Percentiles rank a stretch among this genome's conserved stretches.
Conservation (phyloP, 768 basidiomycete species). For the Mycena sanguinolenta region DNA sequence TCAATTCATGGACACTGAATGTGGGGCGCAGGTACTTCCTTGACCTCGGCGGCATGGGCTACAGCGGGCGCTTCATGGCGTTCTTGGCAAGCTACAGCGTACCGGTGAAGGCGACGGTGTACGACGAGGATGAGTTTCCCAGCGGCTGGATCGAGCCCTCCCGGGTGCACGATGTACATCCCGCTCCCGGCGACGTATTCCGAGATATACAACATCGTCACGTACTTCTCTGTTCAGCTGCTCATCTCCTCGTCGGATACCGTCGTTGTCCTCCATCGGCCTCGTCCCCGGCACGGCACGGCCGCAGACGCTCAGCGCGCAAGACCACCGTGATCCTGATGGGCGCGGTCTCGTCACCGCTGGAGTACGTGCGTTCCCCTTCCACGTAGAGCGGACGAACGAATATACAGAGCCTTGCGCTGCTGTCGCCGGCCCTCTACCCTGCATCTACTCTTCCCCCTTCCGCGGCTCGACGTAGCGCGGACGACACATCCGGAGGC, state of each 20-base stretch:
- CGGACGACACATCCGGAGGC: not conserved
- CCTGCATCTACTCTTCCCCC: too few relatives aligned
- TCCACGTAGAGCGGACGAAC: too few relatives aligned
- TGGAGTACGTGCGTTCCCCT: too few relatives aligned
- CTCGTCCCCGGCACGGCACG: too few relatives aligned
- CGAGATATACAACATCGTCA: slow-evolving; percentile 94
- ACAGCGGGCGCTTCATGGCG: slow-evolving; percentile 90
- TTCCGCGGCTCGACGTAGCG: slow-evolving; percentile 14
- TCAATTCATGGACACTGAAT: too few relatives aligned
- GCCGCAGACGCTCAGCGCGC: too few relatives aligned
- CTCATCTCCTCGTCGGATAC: slow-evolving; percentile 75
- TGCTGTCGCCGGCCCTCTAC: too few relatives aligned
- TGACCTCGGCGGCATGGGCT: slow-evolving; percentile 96
- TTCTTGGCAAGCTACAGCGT: slow-evolving; percentile 90
- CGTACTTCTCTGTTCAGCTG: slow-evolving; percentile 97
- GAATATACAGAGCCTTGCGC: too few relatives aligned
- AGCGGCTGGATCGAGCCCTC: slow-evolving; percentile 94
- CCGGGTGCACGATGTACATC: slow-evolving; percentile 98
- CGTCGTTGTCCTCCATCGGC: slow-evolving; percentile 64
- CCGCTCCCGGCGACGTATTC: slow-evolving; percentile 88
- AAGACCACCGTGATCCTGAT: too few relatives aligned
- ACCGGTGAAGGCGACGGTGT: slow-evolving; percentile 91
- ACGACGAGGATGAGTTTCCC: slow-evolving; percentile 92
- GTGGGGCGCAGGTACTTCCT: slow-evolving; percentile 93
- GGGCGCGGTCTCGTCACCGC: too few relatives aligned